Evolutionary conservation across 164 flowering plant genomes (phyloP).

Genomic region (Buxus sempervirens): DNA sequence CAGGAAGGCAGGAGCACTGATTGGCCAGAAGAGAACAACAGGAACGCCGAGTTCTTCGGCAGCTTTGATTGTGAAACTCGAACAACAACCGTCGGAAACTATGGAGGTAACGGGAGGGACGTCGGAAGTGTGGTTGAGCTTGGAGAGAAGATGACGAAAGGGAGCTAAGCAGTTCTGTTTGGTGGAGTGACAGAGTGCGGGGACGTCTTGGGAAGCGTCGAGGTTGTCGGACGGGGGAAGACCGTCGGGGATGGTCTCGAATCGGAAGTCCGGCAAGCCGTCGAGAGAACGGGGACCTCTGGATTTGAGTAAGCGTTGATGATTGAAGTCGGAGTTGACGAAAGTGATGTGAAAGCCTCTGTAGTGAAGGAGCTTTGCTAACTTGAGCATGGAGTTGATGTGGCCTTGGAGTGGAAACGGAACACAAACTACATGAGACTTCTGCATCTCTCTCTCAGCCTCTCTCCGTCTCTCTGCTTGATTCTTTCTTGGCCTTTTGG

Average conservation of each 20-base stretch:
- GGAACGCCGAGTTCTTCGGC: slow-evolving; percentile 28
- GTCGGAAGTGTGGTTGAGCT: neutral
- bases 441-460: too few relatives aligned
- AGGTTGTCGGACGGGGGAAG: slow-evolving; percentile 20
- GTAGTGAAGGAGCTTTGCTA: too few relatives aligned
- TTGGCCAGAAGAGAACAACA: slow-evolving; percentile 21
- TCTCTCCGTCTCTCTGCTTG: too few relatives aligned
- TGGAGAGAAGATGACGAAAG: slow-evolving; percentile 12
- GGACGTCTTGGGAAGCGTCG: slow-evolving; percentile 23
- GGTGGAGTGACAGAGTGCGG: slow-evolving; percentile 18
- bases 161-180: slow-evolving; percentile 11
- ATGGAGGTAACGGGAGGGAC: too few relatives aligned
- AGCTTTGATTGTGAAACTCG: slow-evolving; percentile 26
- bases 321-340: too few relatives aligned
- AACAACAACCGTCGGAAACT: slow-evolving; percentile 8
- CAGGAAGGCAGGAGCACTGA: slow-evolving; percentile 23
- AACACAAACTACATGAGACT: too few relatives aligned
- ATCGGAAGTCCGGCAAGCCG: slow-evolving; percentile 27
- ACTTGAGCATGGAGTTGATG: too few relatives aligned
- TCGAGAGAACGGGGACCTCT: slow-evolving; percentile 25
- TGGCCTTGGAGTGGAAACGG: too few relatives aligned
- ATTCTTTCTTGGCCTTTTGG: too few relatives aligned
- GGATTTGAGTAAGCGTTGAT: slow-evolving; percentile 17
- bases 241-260: slow-evolving; percentile 39
- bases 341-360: too few relatives aligned